A percentile compares a stretch with the other conserved stretches of the same genome.
phyloP scores from a whole-genome alignment of 2,329 filamentous ascomycete species.

The Fonsecaea pedrosoi region DNA sequence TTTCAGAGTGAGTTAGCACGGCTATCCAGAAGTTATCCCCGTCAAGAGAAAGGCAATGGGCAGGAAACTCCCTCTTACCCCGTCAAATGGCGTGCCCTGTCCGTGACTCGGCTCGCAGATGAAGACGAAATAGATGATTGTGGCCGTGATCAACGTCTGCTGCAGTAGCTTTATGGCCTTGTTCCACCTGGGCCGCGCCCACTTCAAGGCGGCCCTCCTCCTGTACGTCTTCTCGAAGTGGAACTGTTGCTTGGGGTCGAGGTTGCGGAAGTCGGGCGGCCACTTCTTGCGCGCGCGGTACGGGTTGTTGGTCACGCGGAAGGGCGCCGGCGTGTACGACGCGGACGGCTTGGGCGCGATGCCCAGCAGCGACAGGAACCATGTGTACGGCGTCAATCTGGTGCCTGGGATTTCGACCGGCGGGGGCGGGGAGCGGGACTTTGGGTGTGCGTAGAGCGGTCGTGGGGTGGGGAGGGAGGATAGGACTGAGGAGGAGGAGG shows the following conservation, averaged over 20 bases:
- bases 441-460: slow-evolving; percentile 28
- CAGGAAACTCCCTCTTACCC: slow-evolving; percentile 21
- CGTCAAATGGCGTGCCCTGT: slow-evolving; percentile 37
- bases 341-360: slow-evolving; percentile 26
- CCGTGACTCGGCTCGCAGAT: slow-evolving; percentile 36
- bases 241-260: slow-evolving; percentile 71
- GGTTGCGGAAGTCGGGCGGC: slow-evolving; percentile 68
- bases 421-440: slow-evolving; percentile 1
- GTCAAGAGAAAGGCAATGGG: background rate
- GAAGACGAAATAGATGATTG: slow-evolving; percentile 39
- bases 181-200: slow-evolving; percentile 63
- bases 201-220: slow-evolving; percentile 66
- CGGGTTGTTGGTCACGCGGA: slow-evolving; percentile 55
- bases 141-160: slow-evolving; percentile 55
- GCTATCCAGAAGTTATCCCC: background rate
- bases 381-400: slow-evolving; percentile 31
- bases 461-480: slow-evolving; percentile 23
- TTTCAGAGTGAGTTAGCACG: slow-evolving; percentile 1
- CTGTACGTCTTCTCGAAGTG: slow-evolving; percentile 71
- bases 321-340: slow-evolving; percentile 35
- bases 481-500: background rate
- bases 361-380: slow-evolving; percentile 35
- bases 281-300: slow-evolving; percentile 67
- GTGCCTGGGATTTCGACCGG: slow-evolving; percentile 25
- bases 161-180: slow-evolving; percentile 65